Conservation (phyloP, 306 rosid species). For the Alnus glutinosa region DNA sequence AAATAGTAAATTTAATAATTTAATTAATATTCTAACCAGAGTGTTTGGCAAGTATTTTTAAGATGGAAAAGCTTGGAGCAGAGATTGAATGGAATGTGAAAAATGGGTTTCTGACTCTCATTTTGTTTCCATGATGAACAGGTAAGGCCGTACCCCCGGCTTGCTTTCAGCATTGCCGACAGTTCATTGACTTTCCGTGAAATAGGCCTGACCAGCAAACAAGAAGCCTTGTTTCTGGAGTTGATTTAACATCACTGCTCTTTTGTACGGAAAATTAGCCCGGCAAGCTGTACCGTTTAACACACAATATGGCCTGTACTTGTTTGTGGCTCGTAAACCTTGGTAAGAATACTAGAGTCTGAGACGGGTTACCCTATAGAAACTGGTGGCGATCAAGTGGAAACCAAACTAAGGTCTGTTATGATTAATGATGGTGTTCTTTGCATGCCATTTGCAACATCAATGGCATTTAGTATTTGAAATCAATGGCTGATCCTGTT, state of each 20-base stretch:
- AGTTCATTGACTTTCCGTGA: conserved; percentile 56
- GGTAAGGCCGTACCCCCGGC: conserved; percentile 79
- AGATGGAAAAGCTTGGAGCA: background rate
- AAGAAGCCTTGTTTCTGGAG: conserved; percentile 87
- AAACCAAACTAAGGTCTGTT: background rate
- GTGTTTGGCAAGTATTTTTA: background rate
- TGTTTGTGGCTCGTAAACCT: background rate
- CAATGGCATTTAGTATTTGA: background rate
- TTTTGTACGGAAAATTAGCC: conserved; percentile 11
- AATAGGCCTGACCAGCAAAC: conserved; percentile 73
- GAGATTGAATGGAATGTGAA: background rate
- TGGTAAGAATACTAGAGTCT: background rate
- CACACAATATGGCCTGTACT: background rate
- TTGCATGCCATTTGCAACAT: background rate
- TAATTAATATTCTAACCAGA: no score
- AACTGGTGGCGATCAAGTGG: background rate
- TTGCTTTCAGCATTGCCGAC: conserved; percentile 47
- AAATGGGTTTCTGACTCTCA: background rate
- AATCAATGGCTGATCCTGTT: background rate
- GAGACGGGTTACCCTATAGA: background rate
- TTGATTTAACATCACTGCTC: conserved; percentile 36
- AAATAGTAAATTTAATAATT: no score
- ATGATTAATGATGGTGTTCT: background rate
- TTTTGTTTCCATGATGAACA: conserved; percentile 37
- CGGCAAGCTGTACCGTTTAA: conserved; percentile 15